Evolutionary conservation across 139 green algal genomes (phyloP), one percentile per base, ranked within the genome.

Genomic region (Micromonas pusilla): DNA sequence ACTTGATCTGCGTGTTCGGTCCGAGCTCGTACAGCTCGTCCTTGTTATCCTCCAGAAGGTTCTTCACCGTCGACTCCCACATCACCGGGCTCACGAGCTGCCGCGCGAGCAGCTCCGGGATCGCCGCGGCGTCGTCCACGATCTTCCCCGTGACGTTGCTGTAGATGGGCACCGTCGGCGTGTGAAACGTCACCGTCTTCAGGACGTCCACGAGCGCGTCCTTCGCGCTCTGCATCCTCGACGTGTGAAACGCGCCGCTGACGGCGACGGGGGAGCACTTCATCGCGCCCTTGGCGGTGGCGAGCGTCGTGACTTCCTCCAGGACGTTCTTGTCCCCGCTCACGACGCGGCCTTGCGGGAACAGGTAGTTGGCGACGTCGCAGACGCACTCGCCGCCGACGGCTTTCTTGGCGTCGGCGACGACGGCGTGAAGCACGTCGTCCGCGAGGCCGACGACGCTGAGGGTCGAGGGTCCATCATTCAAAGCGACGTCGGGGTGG

Each of bases 1-100:
- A 89, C 85, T 97, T 97, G 86, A 98, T 92, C 85, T 98, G 93
- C 63, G 87, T 79, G 20, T 91, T 91, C 0, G 93, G 93, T 0
- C 93, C 93, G 53, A 96, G 77, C 86, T 98, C 93, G 74, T 85
- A 90, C 81, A 97, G 76, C 78, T 90, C 57, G 21, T 57, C 88
- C 83, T 92, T 92, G 68, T 83, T 81, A 2, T 32, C 45, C 5
- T 37, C 52, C 13, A 83, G 30, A 26, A 86, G 25, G n/a, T 74
- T 54, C 76, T 79, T 82, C 28, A 85, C n/a, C 28, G 70, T 76
- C 28, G 32, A 4, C 72, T 87, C 83, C 83, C 83, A 87, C 65
- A 74, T 33, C 31, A 97, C 92, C 1, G 93, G 89, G 86, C 96
- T 86, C 45, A 96, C 86, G 77, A 97, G 87, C 85, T 97, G 93